Conservation (phyloP, 495 filamentous ascomycete species). For the Trichoderma parareesei region DNA sequence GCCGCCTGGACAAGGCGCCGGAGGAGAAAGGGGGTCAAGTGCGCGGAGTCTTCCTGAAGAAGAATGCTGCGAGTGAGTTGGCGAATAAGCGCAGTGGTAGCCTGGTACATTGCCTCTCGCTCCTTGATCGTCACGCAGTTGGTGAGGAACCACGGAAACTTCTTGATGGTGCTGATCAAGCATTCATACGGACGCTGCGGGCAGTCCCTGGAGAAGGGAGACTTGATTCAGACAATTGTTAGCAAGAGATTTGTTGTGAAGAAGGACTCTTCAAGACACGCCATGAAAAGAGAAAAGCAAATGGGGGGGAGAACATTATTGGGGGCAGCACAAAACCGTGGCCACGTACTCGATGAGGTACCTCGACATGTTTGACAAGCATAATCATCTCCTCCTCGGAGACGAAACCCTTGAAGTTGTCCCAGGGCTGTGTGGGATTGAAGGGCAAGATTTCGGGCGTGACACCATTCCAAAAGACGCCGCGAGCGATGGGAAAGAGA, state of each 20-base stretch:
- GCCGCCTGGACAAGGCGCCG: conserved; percentile 49
- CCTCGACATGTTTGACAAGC: conserved; percentile 57
- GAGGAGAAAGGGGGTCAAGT: conserved; percentile 46
- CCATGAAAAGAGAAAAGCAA: conserved; percentile 13
- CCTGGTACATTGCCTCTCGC: conserved; percentile 49
- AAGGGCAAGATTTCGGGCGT: conserved; percentile 36
- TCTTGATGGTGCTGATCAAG: conserved; percentile 65
- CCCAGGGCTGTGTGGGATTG: conserved; percentile 41
- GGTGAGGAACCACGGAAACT: conserved; percentile 64
- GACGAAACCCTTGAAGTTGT: conserved; percentile 63
- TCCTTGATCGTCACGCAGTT: conserved; percentile 56
- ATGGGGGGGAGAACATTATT: not conserved
- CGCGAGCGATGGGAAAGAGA: conserved; percentile 60
- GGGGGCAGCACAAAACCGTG: not conserved
- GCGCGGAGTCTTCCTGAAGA: conserved; percentile 33
- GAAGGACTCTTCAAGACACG: not conserved
- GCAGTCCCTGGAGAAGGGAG: conserved; percentile 54
- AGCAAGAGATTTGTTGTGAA: not conserved
- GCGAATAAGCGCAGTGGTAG: conserved; percentile 40
- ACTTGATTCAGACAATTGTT: conserved; percentile 31
- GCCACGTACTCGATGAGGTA: conserved; percentile 55
- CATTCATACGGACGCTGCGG: conserved; percentile 68
- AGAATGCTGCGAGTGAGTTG: not conserved
- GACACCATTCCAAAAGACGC: conserved; percentile 49
- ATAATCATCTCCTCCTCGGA: conserved; percentile 63